Evolutionary conservation across 2,329 filamentous ascomycete species (phyloP).

Genomic region (Lecanicillium sp.): DNA sequence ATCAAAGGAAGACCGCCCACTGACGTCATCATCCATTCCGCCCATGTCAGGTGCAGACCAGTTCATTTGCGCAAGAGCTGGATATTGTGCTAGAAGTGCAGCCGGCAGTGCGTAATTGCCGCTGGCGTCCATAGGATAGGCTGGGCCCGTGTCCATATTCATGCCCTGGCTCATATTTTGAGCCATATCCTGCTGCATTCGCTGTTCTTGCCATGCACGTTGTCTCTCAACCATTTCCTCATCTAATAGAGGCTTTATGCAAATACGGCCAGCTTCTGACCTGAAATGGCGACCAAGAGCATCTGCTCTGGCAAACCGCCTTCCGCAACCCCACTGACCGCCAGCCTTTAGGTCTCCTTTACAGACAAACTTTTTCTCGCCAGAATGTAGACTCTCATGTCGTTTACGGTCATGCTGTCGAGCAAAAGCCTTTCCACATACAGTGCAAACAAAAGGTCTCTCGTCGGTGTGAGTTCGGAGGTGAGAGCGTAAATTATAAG

Average conservation of each 20-base stretch:
- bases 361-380: conserved; percentile 98
- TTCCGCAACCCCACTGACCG: conserved; percentile 84
- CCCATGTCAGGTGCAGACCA: conserved; percentile 63
- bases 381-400: conserved; percentile 90
- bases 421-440: conserved; percentile 95
- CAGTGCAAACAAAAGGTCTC: conserved; percentile 91
- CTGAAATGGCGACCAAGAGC: conserved; percentile 91
- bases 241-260: conserved; percentile 93
- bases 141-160: conserved; percentile 51
- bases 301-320: conserved; percentile 90
- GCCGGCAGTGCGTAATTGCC: conserved; percentile 68
- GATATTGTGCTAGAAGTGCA: conserved; percentile 84
- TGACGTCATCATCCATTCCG: conserved; percentile 68
- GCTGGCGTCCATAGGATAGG: conserved; percentile 47
- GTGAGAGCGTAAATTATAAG: conserved; percentile 94
- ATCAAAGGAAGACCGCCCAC: conserved; percentile 73
- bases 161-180: conserved; percentile 50
- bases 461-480: conserved; percentile 95
- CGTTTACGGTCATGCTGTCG: conserved; percentile 95
- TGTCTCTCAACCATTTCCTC: conserved; percentile 84
- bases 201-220: conserved; percentile 64
- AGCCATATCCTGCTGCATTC: conserved; percentile 55
- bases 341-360: conserved; percentile 79
- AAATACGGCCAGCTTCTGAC: conserved; percentile 89
- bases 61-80: conserved; percentile 81